Evolutionary conservation across 768 basidiomycete genomes (phyloP), one percentile per base, ranked within the genome.

Genomic region (Boletellus ananas): DNA sequence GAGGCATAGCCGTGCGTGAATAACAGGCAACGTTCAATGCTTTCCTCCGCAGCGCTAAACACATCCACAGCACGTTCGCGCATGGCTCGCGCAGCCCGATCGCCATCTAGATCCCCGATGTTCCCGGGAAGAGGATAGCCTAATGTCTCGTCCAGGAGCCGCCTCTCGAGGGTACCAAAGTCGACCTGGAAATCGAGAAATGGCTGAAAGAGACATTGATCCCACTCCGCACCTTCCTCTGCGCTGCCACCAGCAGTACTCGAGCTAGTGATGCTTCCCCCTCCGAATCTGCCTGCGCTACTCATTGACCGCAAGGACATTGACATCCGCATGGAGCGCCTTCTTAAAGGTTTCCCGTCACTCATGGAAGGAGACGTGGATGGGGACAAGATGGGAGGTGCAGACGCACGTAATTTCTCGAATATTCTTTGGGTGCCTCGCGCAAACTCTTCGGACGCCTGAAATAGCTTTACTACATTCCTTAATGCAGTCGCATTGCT

Each of bases 1-100:
- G 83, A 75, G 6, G 86, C 95, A 63, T 91, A 97, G 0, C 95
- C 95, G 62, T 95, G 85, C 2, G 95, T 97, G 64, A 99, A 88
- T 1, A 74, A 72, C 35, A 79, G 72, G 63, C 88, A 92, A 21
- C 94, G 79, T 34, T 70, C 69, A 49, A 94, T 72, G 31, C 89
- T 88, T 34, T 89, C 90, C 58, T 95, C 93, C 13, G 88, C 87
- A 31, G 81, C 71, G 34, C 77, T 77, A 62, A 94, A 88, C 17
- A 90, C 76, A 58, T 90, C 84, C 9, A 85, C 76, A 0, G 85
- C 79, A 42, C 83, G 75, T 61, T 96, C 94, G 52, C 86, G 76
- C 55, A 94, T 70, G 20, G 83, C 62, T 5, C 90, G 77, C 16
- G 88, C 81, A 50, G 67, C 71, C 23, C 73, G 75, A 44, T 74